Evolutionary conservation across 805 yeast species (phyloP), one percentile per base, ranked within the genome.

Genomic region (Ogataea allantospora): DNA sequence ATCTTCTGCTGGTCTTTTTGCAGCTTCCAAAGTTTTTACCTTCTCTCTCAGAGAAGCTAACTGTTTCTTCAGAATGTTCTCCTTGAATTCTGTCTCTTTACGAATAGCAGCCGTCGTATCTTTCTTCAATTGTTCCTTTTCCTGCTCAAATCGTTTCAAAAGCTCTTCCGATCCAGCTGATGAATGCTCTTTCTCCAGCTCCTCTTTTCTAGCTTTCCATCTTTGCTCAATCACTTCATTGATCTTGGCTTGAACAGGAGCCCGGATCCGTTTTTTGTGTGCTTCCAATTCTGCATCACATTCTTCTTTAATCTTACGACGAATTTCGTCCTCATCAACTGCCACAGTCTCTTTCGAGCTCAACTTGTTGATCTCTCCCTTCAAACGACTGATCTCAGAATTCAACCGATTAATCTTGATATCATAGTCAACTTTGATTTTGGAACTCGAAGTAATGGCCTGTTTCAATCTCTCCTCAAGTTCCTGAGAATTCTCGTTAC

Each of bases 31-130:
- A 25, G 47, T 37, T 22, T 57, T 53, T 23, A 58, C 36, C 35
- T 69, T 68, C 31, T 58, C 62, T 43, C 73, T 78, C 19, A 75
- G 63, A 35, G 70, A 70, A 29, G 73, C 78, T n/a, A 75, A 62
- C 55, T 73, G 78, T 46, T 68, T 67, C 48, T 70, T 72, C 48
- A 77, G 63, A 57, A 82, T 71, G 42, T 70, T 73, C 40, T 71
- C 69, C 48, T 78, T 73, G 57, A 83, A 71, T 42, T 75, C 82
- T 32, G 70, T 71, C 51, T 78, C 79, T 53, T 77, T 75, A 33
- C 75, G 73, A 28, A 76, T 71, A 17, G 75, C 73, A 36, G 66
- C 64, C 33, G 75, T 63, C 3, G 73, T 69, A 30, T 67, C 72
- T 21, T 65, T 68, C 13, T 71, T 66, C 30, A 68, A 65, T 42